Conservation (phyloP, 2,329 filamentous ascomycete species). For the Penicillium aurantiogriseum region DNA sequence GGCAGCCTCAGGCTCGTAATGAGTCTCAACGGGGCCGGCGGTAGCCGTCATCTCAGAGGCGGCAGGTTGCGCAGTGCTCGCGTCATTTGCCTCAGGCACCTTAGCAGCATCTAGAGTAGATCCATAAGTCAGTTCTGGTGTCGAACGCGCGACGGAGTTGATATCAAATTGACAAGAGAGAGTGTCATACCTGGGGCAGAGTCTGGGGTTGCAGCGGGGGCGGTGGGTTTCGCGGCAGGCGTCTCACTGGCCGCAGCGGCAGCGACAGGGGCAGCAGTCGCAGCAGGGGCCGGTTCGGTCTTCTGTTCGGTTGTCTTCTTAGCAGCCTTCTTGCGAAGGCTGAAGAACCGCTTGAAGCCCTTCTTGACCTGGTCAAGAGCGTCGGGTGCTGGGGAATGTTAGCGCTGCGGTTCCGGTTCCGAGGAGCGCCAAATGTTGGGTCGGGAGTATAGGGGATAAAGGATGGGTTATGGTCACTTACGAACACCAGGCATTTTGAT, state of each 20-base stretch:
- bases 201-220: background rate
- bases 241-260: background rate
- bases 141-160: background rate
- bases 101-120: background rate
- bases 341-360: constrained; percentile 9
- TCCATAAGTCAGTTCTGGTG: background rate
- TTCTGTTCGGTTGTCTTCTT: background rate
- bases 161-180: background rate
- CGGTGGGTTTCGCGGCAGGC: background rate
- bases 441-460: background rate
- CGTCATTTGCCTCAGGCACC: background rate
- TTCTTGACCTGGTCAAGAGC: constrained; percentile 10
- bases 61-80: background rate
- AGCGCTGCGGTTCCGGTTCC: background rate
- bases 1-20: background rate
- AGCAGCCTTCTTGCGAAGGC: constrained; percentile 8
- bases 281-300: background rate
- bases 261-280: background rate
- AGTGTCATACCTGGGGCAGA: constrained; percentile 1
- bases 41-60: constrained; percentile 1
- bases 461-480: background rate
- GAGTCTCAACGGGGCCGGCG: background rate
- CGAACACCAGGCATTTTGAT: constrained; percentile 13
- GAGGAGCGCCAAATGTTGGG: background rate
- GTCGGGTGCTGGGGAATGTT: constrained; percentile 1